phyloP scores from a whole-genome alignment of 2,329 filamentous ascomycete genomes.

The Diaporthe sp. region DNA sequence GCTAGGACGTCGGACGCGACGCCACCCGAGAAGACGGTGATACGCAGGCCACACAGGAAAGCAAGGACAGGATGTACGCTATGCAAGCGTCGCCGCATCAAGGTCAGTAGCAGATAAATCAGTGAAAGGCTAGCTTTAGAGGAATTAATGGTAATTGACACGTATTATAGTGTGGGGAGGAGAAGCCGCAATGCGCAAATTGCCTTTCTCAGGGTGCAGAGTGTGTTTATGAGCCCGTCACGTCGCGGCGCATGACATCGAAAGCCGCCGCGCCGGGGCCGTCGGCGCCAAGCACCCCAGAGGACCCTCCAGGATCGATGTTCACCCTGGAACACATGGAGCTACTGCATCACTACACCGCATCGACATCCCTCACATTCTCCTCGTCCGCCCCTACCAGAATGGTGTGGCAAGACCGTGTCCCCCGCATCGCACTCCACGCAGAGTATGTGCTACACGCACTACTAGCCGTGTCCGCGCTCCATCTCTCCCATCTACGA shows the following conservation, averaged over 20 bases:
- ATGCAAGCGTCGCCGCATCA: not conserved
- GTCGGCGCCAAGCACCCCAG: not conserved
- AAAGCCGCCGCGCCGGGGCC: not conserved
- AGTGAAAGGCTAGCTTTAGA: not conserved
- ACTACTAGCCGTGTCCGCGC: not conserved
- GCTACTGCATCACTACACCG: not conserved
- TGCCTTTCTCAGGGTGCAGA: not conserved
- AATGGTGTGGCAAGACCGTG: not conserved
- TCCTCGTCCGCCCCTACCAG: not conserved
- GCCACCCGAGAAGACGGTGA: not conserved
- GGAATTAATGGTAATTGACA: not conserved
- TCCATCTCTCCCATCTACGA: not conserved
- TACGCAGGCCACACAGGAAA: constrained; percentile 11
- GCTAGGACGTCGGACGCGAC: not conserved
- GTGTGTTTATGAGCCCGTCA: constrained; percentile 1
- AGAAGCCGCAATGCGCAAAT: not conserved
- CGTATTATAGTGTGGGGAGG: not conserved
- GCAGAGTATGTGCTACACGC: not conserved
- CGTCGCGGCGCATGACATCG: not conserved
- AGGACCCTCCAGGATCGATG: not conserved
- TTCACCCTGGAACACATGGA: constrained; percentile 5
- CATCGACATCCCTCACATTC: not conserved
- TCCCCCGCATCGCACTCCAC: not conserved
- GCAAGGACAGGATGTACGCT: constrained; percentile 3
- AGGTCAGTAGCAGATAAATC: not conserved